These are phyloP conservation scores for Eurotiales sp. DNA, from an alignment of 2,329 filamentous ascomycete genomes.

Conservation along the genomic window DNA sequence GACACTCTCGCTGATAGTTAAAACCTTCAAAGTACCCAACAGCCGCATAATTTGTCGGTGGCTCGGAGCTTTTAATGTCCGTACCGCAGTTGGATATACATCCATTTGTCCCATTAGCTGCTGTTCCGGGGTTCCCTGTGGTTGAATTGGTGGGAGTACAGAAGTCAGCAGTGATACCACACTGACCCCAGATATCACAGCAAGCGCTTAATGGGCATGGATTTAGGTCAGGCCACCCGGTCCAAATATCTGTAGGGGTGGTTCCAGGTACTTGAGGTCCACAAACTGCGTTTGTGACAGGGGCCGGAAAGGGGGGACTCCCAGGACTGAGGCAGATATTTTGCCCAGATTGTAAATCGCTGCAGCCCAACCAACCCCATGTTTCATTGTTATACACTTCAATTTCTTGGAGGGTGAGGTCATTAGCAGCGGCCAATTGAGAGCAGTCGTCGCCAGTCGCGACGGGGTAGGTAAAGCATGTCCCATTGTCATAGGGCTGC, in stretches of 20 bases:
- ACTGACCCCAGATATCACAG: constrained; percentile 43
- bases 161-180: constrained; percentile 41
- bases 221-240: constrained; percentile 30
- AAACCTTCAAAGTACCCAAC: constrained; percentile 35
- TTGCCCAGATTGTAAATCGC: constrained; percentile 21
- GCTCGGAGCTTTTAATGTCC: constrained; percentile 25
- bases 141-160: constrained; percentile 28
- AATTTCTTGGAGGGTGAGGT: constrained; percentile 34
- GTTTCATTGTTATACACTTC: constrained; percentile 36
- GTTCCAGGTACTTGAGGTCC: constrained; percentile 41
- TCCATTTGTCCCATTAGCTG: constrained; percentile 28
- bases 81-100: constrained; percentile 44
- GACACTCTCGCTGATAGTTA: constrained; percentile 13
- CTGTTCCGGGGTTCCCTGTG: constrained; percentile 36
- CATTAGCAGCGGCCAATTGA: constrained; percentile 24
- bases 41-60: constrained; percentile 19
- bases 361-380: constrained; percentile 41
- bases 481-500: constrained; percentile 31
- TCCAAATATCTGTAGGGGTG: background rate
- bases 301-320: constrained; percentile 32
- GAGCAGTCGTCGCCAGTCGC: constrained; percentile 30
- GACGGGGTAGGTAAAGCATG: constrained; percentile 32
- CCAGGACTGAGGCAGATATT: constrained; percentile 37
- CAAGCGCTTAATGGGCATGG: constrained; percentile 40
- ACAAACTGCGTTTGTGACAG: constrained; percentile 34